Evolutionary conservation across 176 grass and related monocot genomes (phyloP).

Genomic region (Triticum monococcum): DNA sequence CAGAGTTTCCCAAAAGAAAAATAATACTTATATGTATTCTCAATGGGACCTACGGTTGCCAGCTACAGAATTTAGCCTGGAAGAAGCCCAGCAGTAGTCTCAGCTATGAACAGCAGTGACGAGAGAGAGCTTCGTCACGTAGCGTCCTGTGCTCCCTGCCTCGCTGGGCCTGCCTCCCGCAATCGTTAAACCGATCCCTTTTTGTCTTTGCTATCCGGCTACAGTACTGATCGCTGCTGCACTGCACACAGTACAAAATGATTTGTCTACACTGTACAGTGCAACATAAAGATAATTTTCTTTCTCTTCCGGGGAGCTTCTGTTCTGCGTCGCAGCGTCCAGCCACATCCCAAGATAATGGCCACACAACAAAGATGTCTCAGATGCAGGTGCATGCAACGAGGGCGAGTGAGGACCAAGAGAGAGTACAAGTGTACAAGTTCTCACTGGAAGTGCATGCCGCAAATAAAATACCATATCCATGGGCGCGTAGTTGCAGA

Average conservation of each 20-base stretch:
- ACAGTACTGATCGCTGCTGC: not conserved
- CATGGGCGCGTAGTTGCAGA: not conserved
- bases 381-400: not conserved
- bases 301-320: not conserved
- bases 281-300: conserved; percentile 7
- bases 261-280: not conserved
- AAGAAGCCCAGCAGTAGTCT: not conserved
- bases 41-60: not conserved
- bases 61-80: conserved; percentile 40
- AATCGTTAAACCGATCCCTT: conserved; percentile 48
- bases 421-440: not conserved
- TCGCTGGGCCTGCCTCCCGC: not conserved
- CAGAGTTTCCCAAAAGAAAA: not conserved
- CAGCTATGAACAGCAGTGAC: conserved; percentile 19
- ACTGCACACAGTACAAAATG: conserved; percentile 2
- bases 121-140: conserved; percentile 32
- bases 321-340: not conserved
- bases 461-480: not conserved
- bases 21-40: not conserved
- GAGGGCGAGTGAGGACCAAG: not conserved
- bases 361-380: not conserved
- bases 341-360: conserved; percentile 6
- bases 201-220: conserved; percentile 35
- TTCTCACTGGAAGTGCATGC: not conserved
- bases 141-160: conserved; percentile 4